phyloP scores from a whole-genome alignment of 2,329 filamentous ascomycete species.

The Ceratocystis cubensis region DNA sequence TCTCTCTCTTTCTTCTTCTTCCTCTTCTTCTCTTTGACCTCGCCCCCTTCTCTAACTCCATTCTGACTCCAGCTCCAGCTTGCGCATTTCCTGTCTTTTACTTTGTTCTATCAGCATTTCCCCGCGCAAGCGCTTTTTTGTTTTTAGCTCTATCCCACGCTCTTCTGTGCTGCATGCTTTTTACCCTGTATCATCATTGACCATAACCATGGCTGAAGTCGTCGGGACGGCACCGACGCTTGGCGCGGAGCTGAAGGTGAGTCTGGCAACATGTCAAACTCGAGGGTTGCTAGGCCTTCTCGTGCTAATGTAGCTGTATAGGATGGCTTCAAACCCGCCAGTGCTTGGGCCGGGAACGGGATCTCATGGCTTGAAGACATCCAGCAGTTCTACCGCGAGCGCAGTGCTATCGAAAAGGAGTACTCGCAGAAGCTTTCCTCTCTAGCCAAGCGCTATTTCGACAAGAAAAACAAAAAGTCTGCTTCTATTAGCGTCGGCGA shows the following conservation, averaged over 20 bases:
- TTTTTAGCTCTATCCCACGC: background rate
- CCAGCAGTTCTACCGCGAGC: constrained; percentile 92
- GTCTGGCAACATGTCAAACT: constrained; percentile 23
- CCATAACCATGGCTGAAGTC: constrained; percentile 71
- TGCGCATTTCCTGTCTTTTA: background rate
- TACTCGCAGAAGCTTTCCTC: constrained; percentile 79
- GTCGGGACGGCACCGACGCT: constrained; percentile 75
- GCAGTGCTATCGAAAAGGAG: constrained; percentile 89
- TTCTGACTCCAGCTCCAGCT: background rate
- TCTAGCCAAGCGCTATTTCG: constrained; percentile 90
- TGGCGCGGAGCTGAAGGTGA: constrained; percentile 85
- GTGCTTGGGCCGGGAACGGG: constrained; percentile 77
- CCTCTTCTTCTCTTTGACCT: constrained; percentile 10
- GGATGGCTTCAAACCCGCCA: constrained; percentile 95
- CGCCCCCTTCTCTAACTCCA: background rate
- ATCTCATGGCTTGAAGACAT: constrained; percentile 95
- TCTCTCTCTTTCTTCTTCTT: background rate
- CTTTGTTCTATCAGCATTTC: background rate
- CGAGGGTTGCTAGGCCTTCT: background rate
- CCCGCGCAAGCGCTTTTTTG: constrained; percentile 23
- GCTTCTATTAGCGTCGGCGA: constrained; percentile 85
- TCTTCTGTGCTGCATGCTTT: constrained; percentile 15
- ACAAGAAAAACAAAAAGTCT: constrained; percentile 87
- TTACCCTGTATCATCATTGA: constrained; percentile 17
- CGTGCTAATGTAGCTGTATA: constrained; percentile 29